These are phyloP conservation scores for Penicillium freii DNA, from an alignment of 2,329 filamentous ascomycete genomes.

Conservation along the genomic window DNA sequence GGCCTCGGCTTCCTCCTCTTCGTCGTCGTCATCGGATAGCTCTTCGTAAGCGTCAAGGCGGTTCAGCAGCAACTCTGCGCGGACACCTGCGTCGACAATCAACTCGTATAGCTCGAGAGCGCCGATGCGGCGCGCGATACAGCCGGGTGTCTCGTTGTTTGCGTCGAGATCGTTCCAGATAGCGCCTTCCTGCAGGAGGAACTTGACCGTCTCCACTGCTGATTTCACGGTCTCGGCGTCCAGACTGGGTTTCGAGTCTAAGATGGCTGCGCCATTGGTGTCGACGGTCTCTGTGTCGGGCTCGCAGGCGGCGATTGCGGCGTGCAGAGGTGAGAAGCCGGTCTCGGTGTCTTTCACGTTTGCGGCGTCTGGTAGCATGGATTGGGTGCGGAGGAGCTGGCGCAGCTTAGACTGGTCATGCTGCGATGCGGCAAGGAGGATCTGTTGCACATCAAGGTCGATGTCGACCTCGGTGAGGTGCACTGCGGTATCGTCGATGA, in stretches of 20 bases:
- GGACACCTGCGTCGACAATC: slow-evolving; percentile 84
- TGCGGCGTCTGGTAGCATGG: slow-evolving; percentile 52
- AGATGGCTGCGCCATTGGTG: slow-evolving; percentile 1
- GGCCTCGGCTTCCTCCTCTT: slow-evolving; percentile 26
- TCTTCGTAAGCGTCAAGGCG: slow-evolving; percentile 78
- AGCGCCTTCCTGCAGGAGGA: slow-evolving; percentile 81
- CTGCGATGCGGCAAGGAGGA: slow-evolving; percentile 64
- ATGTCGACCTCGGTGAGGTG: slow-evolving; percentile 33
- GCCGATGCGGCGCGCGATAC: slow-evolving; percentile 70
- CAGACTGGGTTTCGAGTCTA: slow-evolving; percentile 39
- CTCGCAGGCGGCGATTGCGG: slow-evolving; percentile 76
- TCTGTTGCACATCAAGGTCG: slow-evolving; percentile 52
- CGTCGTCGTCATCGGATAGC: slow-evolving; percentile 48
- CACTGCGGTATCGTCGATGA: slow-evolving; percentile 22
- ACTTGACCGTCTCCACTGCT: slow-evolving; percentile 51
- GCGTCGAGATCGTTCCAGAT: slow-evolving; percentile 96
- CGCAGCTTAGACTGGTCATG: slow-evolving; percentile 68
- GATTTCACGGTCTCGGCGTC: slow-evolving; percentile 47
- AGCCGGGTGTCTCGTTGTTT: slow-evolving; percentile 87
- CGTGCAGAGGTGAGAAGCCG: slow-evolving; percentile 83
- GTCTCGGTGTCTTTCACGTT: slow-evolving; percentile 82
- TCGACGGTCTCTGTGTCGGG: slow-evolving; percentile 31
- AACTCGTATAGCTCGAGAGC: slow-evolving; percentile 71
- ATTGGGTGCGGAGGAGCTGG: slow-evolving; percentile 61
- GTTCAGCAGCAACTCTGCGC: slow-evolving; percentile 82